These are phyloP conservation scores for Candida patagonica DNA, from an alignment of 805 yeast species.

Conservation along the genomic window DNA sequence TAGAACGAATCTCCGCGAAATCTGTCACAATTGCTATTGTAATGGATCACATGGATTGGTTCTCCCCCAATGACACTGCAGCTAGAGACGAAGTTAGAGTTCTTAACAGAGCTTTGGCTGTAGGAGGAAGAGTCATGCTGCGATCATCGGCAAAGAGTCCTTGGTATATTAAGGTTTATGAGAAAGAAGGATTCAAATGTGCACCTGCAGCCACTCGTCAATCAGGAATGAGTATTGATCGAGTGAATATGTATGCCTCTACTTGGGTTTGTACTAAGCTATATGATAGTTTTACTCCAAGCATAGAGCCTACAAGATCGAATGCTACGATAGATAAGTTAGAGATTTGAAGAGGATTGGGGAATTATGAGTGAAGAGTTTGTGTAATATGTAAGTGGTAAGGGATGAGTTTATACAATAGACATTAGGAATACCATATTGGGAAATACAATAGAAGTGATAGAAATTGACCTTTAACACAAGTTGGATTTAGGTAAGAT, in stretches of 20 bases:
- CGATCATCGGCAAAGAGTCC: constrained; percentile 68
- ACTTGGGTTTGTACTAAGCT: constrained; percentile 75
- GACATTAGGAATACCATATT: too few relatives aligned
- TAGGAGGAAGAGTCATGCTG: constrained; percentile 65
- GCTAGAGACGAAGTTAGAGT: constrained; percentile 61
- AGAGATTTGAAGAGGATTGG: not conserved
- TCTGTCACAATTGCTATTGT: constrained; percentile 69
- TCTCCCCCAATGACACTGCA: constrained; percentile 46
- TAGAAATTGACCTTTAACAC: too few relatives aligned
- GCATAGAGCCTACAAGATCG: not conserved
- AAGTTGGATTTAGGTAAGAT: too few relatives aligned
- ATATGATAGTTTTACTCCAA: constrained; percentile 1
- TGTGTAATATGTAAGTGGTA: too few relatives aligned
- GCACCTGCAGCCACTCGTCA: constrained; percentile 60
- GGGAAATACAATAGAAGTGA: too few relatives aligned
- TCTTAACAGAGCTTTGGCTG: constrained; percentile 49
- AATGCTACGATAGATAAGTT: not conserved
- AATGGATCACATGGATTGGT: constrained; percentile 94
- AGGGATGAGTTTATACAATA: too few relatives aligned
- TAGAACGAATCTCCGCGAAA: constrained; percentile 50
- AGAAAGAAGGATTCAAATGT: constrained; percentile 57
- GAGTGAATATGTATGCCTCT: constrained; percentile 82
- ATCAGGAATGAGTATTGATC: constrained; percentile 58
- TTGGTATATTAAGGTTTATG: constrained; percentile 69
- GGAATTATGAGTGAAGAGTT: too few relatives aligned